These are phyloP conservation scores for Aspergillus fischeri DNA, from an alignment of 2,329 filamentous ascomycete genomes.

Conservation along the genomic window DNA sequence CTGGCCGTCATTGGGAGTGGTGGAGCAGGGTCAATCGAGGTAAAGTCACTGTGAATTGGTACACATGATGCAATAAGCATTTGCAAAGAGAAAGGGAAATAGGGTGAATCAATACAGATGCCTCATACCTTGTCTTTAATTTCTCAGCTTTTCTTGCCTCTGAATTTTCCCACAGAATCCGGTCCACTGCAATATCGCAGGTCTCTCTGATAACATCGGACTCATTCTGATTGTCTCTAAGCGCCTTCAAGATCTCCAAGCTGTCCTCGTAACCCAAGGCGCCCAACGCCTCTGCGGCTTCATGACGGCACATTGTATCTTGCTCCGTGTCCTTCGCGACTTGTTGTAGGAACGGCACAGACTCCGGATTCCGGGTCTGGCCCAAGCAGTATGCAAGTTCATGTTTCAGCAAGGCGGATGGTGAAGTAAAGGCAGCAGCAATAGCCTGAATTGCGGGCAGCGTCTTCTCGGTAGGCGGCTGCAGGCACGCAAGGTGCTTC, in stretches of 20 bases:
- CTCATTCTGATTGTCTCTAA: conserved; percentile 72
- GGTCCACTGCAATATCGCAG: conserved; percentile 91
- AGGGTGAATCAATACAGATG: conserved; percentile 5
- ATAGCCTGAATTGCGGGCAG: conserved; percentile 72
- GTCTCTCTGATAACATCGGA: conserved; percentile 84
- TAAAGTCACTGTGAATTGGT: conserved; percentile 68
- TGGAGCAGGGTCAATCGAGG: conserved; percentile 91
- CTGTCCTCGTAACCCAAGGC: conserved; percentile 74
- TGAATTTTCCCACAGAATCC: conserved; percentile 89
- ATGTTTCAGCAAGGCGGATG: conserved; percentile 89
- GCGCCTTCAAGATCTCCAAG: conserved; percentile 66
- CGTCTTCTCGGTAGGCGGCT: conserved; percentile 53
- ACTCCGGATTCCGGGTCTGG: conserved; percentile 74
- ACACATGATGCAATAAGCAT: conserved; percentile 25
- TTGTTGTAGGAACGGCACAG: conserved; percentile 66
- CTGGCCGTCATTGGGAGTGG: conserved; percentile 68
- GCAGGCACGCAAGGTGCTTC: conserved; percentile 79
- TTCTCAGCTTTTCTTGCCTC: conserved; percentile 68
- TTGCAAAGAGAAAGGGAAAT: conserved; percentile 8
- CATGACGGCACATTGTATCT: conserved; percentile 92
- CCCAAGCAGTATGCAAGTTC: conserved; percentile 96
- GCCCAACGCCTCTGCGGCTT: conserved; percentile 91
- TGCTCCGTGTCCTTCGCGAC: conserved; percentile 76
- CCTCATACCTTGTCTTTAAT: conserved; percentile 69
- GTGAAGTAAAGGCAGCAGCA: conserved; percentile 76